Conservation (phyloP, 2,329 filamentous ascomycete species). For the Biscogniauxia sp. region DNA sequence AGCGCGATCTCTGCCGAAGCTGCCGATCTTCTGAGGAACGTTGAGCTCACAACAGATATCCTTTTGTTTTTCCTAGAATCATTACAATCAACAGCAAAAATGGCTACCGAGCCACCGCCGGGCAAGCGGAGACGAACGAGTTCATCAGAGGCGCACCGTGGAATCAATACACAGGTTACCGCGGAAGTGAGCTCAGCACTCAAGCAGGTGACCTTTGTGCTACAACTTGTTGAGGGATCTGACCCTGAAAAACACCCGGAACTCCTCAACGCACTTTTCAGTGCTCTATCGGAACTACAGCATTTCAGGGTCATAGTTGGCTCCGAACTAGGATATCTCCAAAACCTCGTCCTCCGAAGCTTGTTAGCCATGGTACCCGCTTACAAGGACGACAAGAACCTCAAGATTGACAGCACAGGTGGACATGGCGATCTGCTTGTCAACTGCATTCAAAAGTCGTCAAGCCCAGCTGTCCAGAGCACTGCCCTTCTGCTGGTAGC, state of each 20-base stretch:
- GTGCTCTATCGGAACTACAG: conserved; percentile 81
- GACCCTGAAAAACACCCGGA: conserved; percentile 72
- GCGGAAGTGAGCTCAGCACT: conserved; percentile 66
- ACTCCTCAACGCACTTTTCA: conserved; percentile 77
- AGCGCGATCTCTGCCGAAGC: conserved; percentile 55
- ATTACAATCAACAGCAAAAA: conserved; percentile 69
- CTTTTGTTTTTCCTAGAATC: conserved; percentile 71
- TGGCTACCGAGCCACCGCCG: conserved; percentile 68
- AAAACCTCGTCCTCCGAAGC: conserved; percentile 79
- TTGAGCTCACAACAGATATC: conserved; percentile 71
- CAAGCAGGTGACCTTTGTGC: conserved; percentile 76
- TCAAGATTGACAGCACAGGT: conserved; percentile 72
- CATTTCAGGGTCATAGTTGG: conserved; percentile 77
- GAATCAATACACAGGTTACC: conserved; percentile 59
- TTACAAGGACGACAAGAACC: conserved; percentile 59
- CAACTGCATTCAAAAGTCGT: conserved; percentile 87
- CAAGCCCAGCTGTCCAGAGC: conserved; percentile 92
- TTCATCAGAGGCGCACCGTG: conserved; percentile 63
- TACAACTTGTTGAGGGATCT: conserved; percentile 84
- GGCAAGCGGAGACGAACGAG: conserved; percentile 80
- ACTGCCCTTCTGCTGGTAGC: conserved; percentile 85
- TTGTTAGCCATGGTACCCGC: conserved; percentile 80
- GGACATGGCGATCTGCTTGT: conserved; percentile 89
- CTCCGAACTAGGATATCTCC: conserved; percentile 86
- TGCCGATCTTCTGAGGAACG: conserved; percentile 67